Conservation (phyloP, 257 asterid genomes). For the Pogostemon cablin region DNA sequence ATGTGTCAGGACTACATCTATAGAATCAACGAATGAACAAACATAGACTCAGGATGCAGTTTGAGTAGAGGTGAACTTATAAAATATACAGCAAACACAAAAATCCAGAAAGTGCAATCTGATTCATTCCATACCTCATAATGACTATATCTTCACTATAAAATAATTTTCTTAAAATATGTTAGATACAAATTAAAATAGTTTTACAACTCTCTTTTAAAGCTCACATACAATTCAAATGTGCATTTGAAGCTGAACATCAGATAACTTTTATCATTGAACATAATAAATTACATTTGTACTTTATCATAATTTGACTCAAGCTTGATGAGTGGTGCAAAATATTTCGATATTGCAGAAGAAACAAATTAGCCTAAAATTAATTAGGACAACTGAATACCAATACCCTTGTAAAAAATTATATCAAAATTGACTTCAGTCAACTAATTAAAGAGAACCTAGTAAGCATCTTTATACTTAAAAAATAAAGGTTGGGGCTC, state of each 20-base stretch:
- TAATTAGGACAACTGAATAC: constrained; percentile 23
- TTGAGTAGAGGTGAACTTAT: too few relatives aligned
- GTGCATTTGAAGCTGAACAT: neutral
- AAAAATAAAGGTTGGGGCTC: constrained; percentile 91
- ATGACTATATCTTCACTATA: neutral
- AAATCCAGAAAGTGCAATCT: too few relatives aligned
- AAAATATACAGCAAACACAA: too few relatives aligned
- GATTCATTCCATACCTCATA: too few relatives aligned
- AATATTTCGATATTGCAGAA: constrained; percentile 91
- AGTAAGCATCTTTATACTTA: constrained; percentile 99
- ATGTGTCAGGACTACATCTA: too few relatives aligned
- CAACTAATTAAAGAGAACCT: constrained; percentile 51
- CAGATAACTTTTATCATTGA: neutral
- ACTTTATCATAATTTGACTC: constrained; percentile 99
- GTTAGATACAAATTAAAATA: neutral
- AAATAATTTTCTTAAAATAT: neutral
- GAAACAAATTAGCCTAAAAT: constrained; percentile 30
- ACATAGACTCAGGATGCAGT: too few relatives aligned
- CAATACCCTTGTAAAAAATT: neutral
- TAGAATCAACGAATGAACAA: too few relatives aligned
- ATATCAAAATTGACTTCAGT: constrained; percentile 21
- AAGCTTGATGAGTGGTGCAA: constrained; percentile 97
- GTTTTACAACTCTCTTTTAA: neutral
- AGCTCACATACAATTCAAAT: neutral
- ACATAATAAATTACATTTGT: neutral